Conservation (phyloP, 1,284 basidiomycete genomes). For the Ustilago nuda region DNA sequence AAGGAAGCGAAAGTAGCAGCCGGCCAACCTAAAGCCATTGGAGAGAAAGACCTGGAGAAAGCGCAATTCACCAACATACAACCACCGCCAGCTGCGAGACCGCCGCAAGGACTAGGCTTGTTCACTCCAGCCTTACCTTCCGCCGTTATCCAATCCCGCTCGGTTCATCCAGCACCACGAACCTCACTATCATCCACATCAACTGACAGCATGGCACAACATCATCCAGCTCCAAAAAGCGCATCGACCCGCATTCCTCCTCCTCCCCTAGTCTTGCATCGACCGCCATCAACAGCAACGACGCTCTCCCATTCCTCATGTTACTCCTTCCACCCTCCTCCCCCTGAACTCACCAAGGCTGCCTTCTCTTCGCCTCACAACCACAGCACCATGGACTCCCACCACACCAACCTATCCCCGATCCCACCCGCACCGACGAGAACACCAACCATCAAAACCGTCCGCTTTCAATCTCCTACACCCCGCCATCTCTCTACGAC, state of each 20-base stretch:
- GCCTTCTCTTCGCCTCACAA: neutral
- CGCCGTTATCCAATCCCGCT: conserved; percentile 12
- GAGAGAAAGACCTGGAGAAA: neutral
- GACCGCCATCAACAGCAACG: conserved; percentile 1
- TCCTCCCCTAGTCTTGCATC: neutral
- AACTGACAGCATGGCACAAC: neutral
- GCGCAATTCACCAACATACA: neutral
- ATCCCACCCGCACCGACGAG: neutral
- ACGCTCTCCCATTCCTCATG: neutral
- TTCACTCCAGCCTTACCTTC: conserved; percentile 30
- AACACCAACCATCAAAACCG: neutral
- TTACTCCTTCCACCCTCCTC: conserved; percentile 2
- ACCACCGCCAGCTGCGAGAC: neutral
- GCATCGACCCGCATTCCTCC: neutral
- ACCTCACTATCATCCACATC: neutral
- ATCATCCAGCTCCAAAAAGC: neutral
- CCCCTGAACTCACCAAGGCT: neutral
- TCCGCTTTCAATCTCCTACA: neutral
- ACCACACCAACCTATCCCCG: neutral
- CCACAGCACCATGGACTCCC: neutral
- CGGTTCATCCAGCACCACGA: neutral
- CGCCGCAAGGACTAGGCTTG: conserved; percentile 5
- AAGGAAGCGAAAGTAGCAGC: conserved; percentile 1
- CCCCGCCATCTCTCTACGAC: neutral
- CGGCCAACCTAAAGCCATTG: neutral